These are phyloP conservation scores for Fomitopsis schrenkii DNA, from an alignment of 1,284 basidiomycete species.

Conservation along the genomic window DNA sequence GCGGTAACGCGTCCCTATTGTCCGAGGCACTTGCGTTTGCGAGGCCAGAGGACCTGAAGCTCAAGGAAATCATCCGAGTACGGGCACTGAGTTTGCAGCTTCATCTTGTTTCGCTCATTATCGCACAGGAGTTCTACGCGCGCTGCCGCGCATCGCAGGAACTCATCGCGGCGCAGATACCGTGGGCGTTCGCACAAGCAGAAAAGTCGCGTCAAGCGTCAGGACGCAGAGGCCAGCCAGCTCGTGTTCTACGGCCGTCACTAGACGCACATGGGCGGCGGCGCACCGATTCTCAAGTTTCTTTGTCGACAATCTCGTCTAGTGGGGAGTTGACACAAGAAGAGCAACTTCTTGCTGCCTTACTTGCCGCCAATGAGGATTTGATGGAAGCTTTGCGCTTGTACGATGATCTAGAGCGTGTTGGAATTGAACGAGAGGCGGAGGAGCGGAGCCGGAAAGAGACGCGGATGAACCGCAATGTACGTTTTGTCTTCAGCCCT, in stretches of 20 bases:
- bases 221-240: constrained; percentile 15
- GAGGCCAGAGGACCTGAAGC: constrained; percentile 60
- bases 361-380: constrained; percentile 63
- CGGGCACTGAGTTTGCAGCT: constrained; percentile 13
- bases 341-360: constrained; percentile 58
- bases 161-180: constrained; percentile 69
- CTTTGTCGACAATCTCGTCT: constrained; percentile 21
- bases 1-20: constrained; percentile 65
- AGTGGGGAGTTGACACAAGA: constrained; percentile 47
- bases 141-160: constrained; percentile 74
- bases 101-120: neutral
- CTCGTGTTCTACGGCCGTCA: constrained; percentile 11
- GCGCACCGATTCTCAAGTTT: constrained; percentile 2
- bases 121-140: constrained; percentile 60
- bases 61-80: constrained; percentile 59
- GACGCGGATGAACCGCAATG: constrained; percentile 50
- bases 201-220: constrained; percentile 44
- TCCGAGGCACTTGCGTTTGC: constrained; percentile 61
- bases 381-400: constrained; percentile 43
- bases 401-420: constrained; percentile 63
- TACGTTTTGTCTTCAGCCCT: constrained; percentile 24
- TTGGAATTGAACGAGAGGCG: constrained; percentile 54
- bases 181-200: constrained; percentile 75
- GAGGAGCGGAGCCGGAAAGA: constrained; percentile 62
- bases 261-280: constrained; percentile 12